These are phyloP conservation scores for Fraxinus nigra DNA, from an alignment of 305 asterid species.

Conservation along the genomic window DNA sequence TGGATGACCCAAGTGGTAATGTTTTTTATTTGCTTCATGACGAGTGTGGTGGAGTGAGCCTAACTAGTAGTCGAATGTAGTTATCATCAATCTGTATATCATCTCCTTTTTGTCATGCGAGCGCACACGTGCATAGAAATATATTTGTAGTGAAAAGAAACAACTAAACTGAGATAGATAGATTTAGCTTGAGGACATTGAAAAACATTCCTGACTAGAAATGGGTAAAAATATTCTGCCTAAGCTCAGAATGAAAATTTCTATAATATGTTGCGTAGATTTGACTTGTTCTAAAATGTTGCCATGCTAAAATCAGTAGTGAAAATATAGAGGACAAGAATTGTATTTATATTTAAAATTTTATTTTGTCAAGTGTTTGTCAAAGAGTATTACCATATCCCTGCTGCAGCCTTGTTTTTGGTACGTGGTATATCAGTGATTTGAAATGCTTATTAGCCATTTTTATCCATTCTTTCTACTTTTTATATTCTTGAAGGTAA, in stretches of 20 bases:
- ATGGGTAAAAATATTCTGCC: conserved; percentile 1
- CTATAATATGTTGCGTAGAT: neutral
- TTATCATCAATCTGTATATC: neutral
- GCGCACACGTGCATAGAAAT: neutral
- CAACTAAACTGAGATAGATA: conserved; percentile 10
- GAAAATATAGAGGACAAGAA: neutral
- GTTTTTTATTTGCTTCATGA: neutral
- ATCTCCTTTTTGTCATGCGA: neutral
- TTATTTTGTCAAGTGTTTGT: neutral
- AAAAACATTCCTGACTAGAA: neutral
- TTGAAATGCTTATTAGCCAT: neutral
- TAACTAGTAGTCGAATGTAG: neutral
- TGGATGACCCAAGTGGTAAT: neutral
- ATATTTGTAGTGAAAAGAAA: neutral
- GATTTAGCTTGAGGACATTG: conserved; percentile 12
- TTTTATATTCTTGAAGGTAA: neutral
- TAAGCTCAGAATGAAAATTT: neutral
- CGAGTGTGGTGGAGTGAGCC: neutral
- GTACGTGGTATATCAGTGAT: neutral
- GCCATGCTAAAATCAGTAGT: neutral
- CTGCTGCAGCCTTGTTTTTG: neutral
- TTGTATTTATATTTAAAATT: neutral
- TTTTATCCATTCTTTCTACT: neutral
- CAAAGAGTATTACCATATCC: neutral
- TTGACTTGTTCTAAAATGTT: neutral